Evolutionary conservation across 257 asterid genomes (phyloP), one percentile per base, ranked within the genome.

Genomic region (Agastache rugosa): DNA sequence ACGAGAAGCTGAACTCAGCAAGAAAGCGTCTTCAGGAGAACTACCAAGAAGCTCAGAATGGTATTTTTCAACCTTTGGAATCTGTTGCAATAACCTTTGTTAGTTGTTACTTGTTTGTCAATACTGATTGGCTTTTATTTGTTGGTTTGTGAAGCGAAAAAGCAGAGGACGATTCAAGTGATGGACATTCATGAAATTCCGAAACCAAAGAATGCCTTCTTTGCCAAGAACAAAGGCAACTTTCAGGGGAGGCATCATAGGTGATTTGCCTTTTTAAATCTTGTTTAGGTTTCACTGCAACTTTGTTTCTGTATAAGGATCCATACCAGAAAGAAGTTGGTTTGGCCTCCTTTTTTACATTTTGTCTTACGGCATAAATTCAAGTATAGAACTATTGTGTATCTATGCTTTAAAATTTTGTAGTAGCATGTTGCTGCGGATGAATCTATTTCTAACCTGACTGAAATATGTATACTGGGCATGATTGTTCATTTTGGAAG

Each of bases 141-240:
- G 66, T 80, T 75, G 75, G 73, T 72, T 74, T n/a, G 53, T 86
- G 96, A 86, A 92, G 99, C 99, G 75, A 92, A 90, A 85, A 94
- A 84, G 93, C 98, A 94, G 82, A 90, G 97, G 84, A 92, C 89
- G 53, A 92, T 94, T 76, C 99, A 90, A 76, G 90, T 92, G 87
- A 90, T 94, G 99, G 99, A 94, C 79, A 92, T 94, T 77, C 96
- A 89, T 50, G 97, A 94, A 80, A 77, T 94, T 65, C 99, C 99
- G 19, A 92, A 86, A 75, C 91, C 96, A 25, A 94, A 83, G 91
- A 92, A 94, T 72, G 77, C 87, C 82, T 92, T 82, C 96, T 84
- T 91, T 73, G 76, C 90, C 78, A 92, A 82, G 93, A 91, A 93
- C 83, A 94, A 86, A 90, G 91, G 97, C n/a, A 85, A 91, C 77